phyloP scores from a whole-genome alignment of 768 basidiomycete species.

The Trametes cingulata region DNA sequence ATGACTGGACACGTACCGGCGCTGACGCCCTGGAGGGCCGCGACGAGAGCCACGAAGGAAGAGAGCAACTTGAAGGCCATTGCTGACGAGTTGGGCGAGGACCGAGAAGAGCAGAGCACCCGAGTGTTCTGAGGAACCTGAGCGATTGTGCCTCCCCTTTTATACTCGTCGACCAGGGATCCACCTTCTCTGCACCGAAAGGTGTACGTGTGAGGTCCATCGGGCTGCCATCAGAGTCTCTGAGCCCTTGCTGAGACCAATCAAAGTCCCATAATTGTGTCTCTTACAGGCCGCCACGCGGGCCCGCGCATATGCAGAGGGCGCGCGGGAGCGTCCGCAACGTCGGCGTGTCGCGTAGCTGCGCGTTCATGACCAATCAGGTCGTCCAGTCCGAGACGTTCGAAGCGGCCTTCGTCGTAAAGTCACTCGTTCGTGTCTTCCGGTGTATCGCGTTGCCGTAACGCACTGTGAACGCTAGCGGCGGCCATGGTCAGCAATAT shows the following conservation, averaged over 20 bases:
- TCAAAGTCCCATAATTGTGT: neutral
- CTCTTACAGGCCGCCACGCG: neutral
- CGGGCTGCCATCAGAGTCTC: neutral
- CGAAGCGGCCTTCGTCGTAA: neutral
- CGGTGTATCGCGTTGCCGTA: constrained; percentile 2
- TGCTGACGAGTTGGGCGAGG: neutral
- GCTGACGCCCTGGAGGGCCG: constrained; percentile 17
- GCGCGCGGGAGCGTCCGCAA: neutral
- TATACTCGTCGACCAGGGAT: neutral
- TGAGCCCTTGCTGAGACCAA: neutral
- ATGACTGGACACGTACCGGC: constrained; percentile 5
- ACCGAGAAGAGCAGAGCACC: neutral
- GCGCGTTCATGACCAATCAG: neutral
- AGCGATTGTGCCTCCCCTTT: neutral
- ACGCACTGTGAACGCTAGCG: constrained; percentile 1
- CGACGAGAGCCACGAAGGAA: constrained; percentile 20
- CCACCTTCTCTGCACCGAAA: neutral
- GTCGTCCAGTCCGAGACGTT: neutral
- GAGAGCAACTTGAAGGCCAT: constrained; percentile 29
- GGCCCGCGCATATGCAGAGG: neutral
- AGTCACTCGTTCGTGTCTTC: neutral
- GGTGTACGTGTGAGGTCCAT: too few relatives aligned
- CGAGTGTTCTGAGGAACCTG: constrained; percentile 7
- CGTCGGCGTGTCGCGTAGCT: neutral
- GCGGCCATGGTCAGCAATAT: neutral